phyloP scores from a whole-genome alignment of 1,139 yeast species.

The Geotrichum siamense region DNA sequence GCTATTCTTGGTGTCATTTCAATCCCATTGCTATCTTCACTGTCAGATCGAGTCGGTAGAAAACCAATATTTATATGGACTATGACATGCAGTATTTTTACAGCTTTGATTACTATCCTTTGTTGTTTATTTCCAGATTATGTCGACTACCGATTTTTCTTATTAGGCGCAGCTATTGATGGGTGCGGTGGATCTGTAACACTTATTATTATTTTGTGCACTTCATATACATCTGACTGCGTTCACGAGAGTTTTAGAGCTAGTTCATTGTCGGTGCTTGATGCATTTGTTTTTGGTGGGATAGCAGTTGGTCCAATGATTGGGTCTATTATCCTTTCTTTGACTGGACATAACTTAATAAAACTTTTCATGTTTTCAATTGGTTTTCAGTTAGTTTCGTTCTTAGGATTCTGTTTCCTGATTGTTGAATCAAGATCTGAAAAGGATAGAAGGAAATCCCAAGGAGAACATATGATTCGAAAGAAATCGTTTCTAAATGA shows the following conservation, averaged over 20 bases:
- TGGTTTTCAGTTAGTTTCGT: conserved; percentile 24
- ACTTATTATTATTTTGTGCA: conserved; percentile 46
- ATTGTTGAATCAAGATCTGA: conserved; percentile 56
- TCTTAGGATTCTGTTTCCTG: conserved; percentile 36
- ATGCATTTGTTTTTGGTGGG: conserved; percentile 55
- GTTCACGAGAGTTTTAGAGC: conserved; percentile 50
- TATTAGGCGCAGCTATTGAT: conserved; percentile 38
- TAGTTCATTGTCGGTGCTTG: conserved; percentile 48
- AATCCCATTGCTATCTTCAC: conserved; percentile 43
- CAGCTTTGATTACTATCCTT: conserved; percentile 26
- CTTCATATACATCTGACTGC: conserved; percentile 60
- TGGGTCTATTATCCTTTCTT: conserved; percentile 41
- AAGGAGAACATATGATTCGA: conserved; percentile 14
- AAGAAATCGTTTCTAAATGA: conserved; percentile 10
- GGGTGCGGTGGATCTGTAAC: conserved; percentile 51
- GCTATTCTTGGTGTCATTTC: conserved; percentile 24
- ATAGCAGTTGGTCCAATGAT: conserved; percentile 57
- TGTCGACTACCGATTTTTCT: conserved; percentile 36
- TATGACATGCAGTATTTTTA: conserved; percentile 26
- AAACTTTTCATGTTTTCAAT: conserved; percentile 29
- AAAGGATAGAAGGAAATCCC: conserved; percentile 42
- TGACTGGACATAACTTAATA: conserved; percentile 26
- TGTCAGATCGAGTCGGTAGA: conserved; percentile 61
- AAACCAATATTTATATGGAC: conserved; percentile 40
- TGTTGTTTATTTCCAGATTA: conserved; percentile 28